Conservation (phyloP, 768 basidiomycete species). For the Collybiopsis confluens region DNA sequence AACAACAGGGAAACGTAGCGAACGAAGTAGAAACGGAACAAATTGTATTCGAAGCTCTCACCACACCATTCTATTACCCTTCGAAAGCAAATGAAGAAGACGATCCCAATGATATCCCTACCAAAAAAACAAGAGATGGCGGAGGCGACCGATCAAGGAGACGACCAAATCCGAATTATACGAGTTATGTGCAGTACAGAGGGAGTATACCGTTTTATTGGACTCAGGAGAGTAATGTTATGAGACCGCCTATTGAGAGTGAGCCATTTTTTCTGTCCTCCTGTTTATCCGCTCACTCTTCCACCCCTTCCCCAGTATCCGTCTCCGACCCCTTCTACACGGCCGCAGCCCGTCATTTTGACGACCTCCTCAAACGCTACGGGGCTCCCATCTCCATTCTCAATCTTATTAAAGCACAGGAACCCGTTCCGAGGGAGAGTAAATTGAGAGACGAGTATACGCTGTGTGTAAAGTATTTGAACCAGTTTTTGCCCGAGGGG, state of each 20-base stretch:
- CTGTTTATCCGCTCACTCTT: background rate
- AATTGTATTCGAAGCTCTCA: conserved; percentile 87
- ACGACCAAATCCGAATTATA: conserved; percentile 79
- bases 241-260: conserved; percentile 98
- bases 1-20: conserved; percentile 86
- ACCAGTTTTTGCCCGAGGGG: conserved; percentile 86
- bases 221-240: conserved; percentile 89
- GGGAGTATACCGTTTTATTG: conserved; percentile 96
- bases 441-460: conserved; percentile 90
- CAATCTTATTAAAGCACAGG: conserved; percentile 88
- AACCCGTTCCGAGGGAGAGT: conserved; percentile 78
- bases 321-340: conserved; percentile 94
- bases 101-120: no score
- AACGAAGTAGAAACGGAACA: conserved; percentile 99
- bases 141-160: conserved; percentile 33
- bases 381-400: conserved; percentile 87
- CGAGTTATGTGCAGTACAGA: conserved; percentile 95
- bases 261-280: conserved; percentile 20
- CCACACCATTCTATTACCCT: conserved; percentile 85
- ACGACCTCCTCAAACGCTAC: conserved; percentile 85
- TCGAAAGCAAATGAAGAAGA: conserved; percentile 32
- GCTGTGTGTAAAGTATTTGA: conserved; percentile 87
- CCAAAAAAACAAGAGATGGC: no score
- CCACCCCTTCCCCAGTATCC: conserved; percentile 60
- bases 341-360: conserved; percentile 90